Evolutionary conservation across 257 asterid genomes (phyloP).

Genomic region (Plectranthus barbatus): DNA sequence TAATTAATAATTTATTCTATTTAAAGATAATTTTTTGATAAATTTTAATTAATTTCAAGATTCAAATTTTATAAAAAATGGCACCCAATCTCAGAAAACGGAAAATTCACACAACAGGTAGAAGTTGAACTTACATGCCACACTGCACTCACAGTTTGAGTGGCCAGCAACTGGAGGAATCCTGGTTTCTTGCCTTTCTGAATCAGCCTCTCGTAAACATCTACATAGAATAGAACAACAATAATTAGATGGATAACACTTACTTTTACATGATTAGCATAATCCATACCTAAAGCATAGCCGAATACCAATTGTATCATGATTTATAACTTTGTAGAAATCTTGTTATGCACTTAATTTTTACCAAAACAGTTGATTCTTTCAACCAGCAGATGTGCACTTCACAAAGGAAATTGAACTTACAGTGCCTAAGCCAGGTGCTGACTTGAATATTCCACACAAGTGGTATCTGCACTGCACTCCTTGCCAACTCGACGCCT

Average conservation of each 20-base stretch:
- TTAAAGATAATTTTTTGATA: too few species aligned
- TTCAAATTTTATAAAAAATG: too few species aligned
- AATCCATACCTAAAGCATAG: background rate
- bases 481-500: slow-evolving; percentile 87
- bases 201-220: slow-evolving; percentile 81
- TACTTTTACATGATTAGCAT: background rate
- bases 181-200: slow-evolving; percentile 83
- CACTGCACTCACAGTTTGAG: slow-evolving; percentile 94
- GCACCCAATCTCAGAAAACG: too few species aligned
- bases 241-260: slow-evolving; percentile 8
- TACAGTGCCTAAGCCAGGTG: slow-evolving; percentile 99
- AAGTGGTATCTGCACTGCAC: slow-evolving; percentile 83
- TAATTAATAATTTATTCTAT: too few species aligned
- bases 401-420: slow-evolving; percentile 29
- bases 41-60: too few species aligned
- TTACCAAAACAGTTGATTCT: background rate
- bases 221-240: slow-evolving; percentile 25
- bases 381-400: background rate
- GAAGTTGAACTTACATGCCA: slow-evolving; percentile 95
- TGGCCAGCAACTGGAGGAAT: slow-evolving; percentile 87
- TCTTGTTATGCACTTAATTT: background rate
- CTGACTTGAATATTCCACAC: slow-evolving; percentile 99
- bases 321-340: background rate
- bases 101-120: too few species aligned
- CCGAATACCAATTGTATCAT: too few species aligned